These are phyloP conservation scores for Hanseniaspora clermontiae DNA, from an alignment of 805 yeast genomes.

Conservation along the genomic window DNA sequence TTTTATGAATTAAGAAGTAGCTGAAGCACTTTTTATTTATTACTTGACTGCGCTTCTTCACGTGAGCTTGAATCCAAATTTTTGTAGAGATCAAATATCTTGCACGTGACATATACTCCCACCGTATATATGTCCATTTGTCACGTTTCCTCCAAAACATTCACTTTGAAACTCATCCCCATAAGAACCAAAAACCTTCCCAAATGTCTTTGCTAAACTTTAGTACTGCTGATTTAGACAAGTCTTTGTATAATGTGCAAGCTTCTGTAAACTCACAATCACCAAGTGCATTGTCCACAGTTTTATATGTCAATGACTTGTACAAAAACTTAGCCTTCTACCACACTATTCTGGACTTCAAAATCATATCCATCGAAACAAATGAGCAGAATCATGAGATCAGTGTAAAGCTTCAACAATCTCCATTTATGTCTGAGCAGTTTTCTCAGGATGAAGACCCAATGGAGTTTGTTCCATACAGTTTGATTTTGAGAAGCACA, in stretches of 20 bases:
- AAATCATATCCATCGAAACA: background rate
- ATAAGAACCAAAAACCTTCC: background rate
- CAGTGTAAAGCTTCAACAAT: background rate
- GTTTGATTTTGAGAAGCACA: background rate
- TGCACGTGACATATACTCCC: background rate
- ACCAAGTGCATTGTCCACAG: background rate
- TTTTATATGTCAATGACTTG: background rate
- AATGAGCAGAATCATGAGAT: background rate
- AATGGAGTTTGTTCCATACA: background rate
- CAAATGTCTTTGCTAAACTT: background rate
- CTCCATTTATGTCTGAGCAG: background rate
- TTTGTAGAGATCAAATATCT: too few relatives aligned
- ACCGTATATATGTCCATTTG: too few relatives aligned
- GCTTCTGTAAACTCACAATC: background rate
- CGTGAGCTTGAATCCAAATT: too few relatives aligned
- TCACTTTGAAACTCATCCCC: too few relatives aligned
- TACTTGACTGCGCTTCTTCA: too few relatives aligned
- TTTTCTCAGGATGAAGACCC: background rate
- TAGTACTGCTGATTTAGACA: background rate
- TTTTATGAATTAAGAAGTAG: too few relatives aligned
- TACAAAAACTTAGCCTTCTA: background rate
- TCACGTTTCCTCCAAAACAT: too few relatives aligned
- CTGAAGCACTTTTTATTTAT: too few relatives aligned
- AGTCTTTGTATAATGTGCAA: background rate
- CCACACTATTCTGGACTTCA: background rate